A percentile compares a stretch with the other conserved stretches of the same genome.
These are phyloP conservation scores for Populus tomentosa DNA, from an alignment of 441 rosid genomes.

Conservation along the genomic window DNA sequence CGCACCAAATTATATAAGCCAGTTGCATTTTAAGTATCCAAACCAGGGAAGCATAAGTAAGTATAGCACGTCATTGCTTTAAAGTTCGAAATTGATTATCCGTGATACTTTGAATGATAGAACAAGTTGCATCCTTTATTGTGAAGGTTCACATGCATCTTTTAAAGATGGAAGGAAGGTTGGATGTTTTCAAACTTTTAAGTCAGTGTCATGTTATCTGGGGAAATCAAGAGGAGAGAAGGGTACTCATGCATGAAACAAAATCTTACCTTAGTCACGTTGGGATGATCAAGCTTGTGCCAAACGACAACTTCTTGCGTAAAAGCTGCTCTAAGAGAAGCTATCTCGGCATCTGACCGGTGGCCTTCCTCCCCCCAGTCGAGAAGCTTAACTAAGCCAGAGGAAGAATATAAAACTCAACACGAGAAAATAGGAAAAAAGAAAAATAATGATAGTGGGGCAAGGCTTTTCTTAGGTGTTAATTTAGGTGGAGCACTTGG, in stretches of 20 bases:
- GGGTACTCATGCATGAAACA: background rate
- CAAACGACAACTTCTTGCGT: conserved; percentile 93
- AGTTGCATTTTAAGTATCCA: background rate
- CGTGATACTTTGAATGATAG: conserved; percentile 4
- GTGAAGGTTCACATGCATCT: conserved; percentile 17
- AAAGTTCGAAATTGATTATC: background rate
- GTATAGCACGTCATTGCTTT: background rate
- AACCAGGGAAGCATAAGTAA: background rate
- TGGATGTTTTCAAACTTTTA: background rate
- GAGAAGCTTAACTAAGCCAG: conserved; percentile 70
- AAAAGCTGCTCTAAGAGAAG: conserved; percentile 71
- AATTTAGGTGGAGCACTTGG: too few relatives aligned
- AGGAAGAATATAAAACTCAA: background rate
- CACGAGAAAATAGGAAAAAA: background rate
- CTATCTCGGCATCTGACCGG: conserved; percentile 81
- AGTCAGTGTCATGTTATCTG: too few relatives aligned
- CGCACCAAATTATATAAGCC: background rate
- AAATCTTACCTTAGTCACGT: conserved; percentile 76
- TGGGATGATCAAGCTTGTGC: conserved; percentile 96
- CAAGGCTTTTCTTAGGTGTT: background rate
- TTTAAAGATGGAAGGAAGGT: background rate
- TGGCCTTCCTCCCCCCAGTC: conserved; percentile 99
- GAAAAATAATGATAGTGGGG: background rate
- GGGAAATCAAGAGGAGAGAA: too few relatives aligned
- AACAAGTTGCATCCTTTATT: conserved; percentile 3